A percentile compares a stretch with the other conserved stretches of the same genome.
These are phyloP conservation scores for Cystofilobasidium capitatum DNA, from an alignment of 768 basidiomycete species.

Conservation along the genomic window DNA sequence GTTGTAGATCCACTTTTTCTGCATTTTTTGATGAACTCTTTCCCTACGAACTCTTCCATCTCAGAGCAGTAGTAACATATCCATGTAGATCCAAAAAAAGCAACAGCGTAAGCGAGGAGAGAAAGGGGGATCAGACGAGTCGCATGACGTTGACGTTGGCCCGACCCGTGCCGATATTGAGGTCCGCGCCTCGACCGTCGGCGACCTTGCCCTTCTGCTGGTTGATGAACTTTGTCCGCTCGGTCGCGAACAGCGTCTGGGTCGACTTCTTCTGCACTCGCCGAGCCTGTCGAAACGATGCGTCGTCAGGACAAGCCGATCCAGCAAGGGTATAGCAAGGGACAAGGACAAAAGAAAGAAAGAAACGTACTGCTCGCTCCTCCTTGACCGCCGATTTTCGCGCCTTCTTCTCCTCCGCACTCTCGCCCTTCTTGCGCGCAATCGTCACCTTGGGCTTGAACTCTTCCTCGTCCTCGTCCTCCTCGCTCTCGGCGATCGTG, in stretches of 20 bases:
- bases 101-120: too few relatives aligned
- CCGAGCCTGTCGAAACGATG: slow-evolving; percentile 32
- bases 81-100: too few relatives aligned
- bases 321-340: neutral
- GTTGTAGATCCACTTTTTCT: too few relatives aligned
- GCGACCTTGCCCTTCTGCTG: slow-evolving; percentile 36
- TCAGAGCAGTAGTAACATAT: too few relatives aligned
- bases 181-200: slow-evolving; percentile 37
- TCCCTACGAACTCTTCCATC: too few relatives aligned
- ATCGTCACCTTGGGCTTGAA: slow-evolving; percentile 47
- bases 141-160: slow-evolving; percentile 17
- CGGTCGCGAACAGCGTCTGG: slow-evolving; percentile 42
- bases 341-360: neutral
- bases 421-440: slow-evolving; percentile 63
- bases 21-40: too few relatives aligned
- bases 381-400: slow-evolving; percentile 44
- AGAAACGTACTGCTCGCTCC: slow-evolving; percentile 38
- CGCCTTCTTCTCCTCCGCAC: slow-evolving; percentile 44
- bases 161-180: slow-evolving; percentile 29
- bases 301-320: neutral
- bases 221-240: slow-evolving; percentile 41
- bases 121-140: slow-evolving; percentile 16
- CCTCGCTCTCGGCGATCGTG: slow-evolving; percentile 27
- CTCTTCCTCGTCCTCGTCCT: slow-evolving; percentile 34
- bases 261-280: slow-evolving; percentile 44